These are phyloP conservation scores for Acorus calamus DNA, from an alignment of 106 monocot species.

Conservation along the genomic window DNA sequence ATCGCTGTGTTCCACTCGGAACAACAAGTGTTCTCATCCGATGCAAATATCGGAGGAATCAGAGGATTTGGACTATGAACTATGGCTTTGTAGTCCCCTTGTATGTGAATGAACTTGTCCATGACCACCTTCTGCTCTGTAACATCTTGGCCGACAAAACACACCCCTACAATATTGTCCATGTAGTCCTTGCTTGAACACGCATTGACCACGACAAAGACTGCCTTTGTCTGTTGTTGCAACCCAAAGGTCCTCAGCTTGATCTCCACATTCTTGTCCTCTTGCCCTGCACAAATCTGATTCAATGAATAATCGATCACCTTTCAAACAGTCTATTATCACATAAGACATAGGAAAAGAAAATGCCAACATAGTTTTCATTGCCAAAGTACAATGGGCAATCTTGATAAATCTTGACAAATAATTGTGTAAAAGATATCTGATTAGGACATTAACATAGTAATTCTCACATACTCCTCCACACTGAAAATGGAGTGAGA, in stretches of 20 bases:
- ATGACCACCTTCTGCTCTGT: constrained; percentile 85
- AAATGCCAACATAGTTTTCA: background rate
- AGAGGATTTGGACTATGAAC: constrained; percentile 80
- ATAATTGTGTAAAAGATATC: no score
- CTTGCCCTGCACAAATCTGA: constrained; percentile 56
- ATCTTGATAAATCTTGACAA: no score
- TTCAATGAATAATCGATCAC: constrained; percentile 7
- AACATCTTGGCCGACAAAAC: constrained; percentile 90
- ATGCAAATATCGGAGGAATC: constrained; percentile 93
- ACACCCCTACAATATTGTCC: constrained; percentile 75
- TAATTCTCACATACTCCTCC: no score
- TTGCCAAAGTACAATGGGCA: no score
- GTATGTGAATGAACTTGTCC: constrained; percentile 93
- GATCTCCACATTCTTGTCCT: constrained; percentile 91
- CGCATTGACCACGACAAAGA: constrained; percentile 86
- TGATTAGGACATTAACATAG: no score
- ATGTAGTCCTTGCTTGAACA: constrained; percentile 86
- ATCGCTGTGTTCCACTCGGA: constrained; percentile 97
- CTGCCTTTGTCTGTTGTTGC: constrained; percentile 38
- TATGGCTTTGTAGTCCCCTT: constrained; percentile 92
- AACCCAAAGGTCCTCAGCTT: constrained; percentile 77
- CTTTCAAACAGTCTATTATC: background rate
- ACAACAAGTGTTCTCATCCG: constrained; percentile 78
- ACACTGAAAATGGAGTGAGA: no score
- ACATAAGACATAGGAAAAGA: background rate